These are phyloP conservation scores for Zymoseptoria tritici DNA, from an alignment of 2,329 filamentous ascomycete genomes.

Conservation along the genomic window DNA sequence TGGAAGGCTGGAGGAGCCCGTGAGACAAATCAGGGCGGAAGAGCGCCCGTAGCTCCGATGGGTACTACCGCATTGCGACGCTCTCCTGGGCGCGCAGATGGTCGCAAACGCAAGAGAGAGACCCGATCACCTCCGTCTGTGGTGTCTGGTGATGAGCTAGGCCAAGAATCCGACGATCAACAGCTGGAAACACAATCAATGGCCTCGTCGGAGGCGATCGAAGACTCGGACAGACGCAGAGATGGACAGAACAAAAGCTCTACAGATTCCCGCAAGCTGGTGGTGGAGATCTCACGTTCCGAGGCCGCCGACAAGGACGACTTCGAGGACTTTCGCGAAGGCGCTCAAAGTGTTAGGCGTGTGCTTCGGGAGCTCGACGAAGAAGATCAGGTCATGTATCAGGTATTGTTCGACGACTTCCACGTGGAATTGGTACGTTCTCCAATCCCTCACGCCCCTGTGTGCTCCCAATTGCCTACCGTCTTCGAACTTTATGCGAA, in stretches of 20 bases:
- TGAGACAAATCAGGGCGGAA: neutral
- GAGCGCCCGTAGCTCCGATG: conserved; percentile 20
- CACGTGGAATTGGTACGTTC: conserved; percentile 36
- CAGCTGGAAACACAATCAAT: conserved; percentile 8
- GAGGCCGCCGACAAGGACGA: conserved; percentile 14
- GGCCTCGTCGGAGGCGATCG: conserved; percentile 1
- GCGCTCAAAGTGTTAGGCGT: conserved; percentile 29
- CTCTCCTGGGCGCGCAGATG: conserved; percentile 4
- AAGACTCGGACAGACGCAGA: conserved; percentile 2
- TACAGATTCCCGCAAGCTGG: neutral
- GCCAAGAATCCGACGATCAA: conserved; percentile 2
- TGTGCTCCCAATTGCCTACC: neutral
- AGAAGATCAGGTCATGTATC: conserved; percentile 29
- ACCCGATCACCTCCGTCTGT: conserved; percentile 3
- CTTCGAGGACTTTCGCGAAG: conserved; percentile 22
- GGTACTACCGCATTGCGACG: conserved; percentile 8
- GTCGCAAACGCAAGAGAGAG: conserved; percentile 7
- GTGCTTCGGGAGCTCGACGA: conserved; percentile 33
- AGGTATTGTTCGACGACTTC: conserved; percentile 37
- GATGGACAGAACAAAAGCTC: neutral
- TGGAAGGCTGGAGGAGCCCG: conserved; percentile 21
- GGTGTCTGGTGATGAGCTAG: conserved; percentile 4
- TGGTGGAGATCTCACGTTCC: conserved; percentile 11
- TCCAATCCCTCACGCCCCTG: neutral
- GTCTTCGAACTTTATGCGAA: neutral